These are phyloP conservation scores for Leccinum longicurvipes DNA, from an alignment of 768 basidiomycete genomes.

Conservation along the genomic window DNA sequence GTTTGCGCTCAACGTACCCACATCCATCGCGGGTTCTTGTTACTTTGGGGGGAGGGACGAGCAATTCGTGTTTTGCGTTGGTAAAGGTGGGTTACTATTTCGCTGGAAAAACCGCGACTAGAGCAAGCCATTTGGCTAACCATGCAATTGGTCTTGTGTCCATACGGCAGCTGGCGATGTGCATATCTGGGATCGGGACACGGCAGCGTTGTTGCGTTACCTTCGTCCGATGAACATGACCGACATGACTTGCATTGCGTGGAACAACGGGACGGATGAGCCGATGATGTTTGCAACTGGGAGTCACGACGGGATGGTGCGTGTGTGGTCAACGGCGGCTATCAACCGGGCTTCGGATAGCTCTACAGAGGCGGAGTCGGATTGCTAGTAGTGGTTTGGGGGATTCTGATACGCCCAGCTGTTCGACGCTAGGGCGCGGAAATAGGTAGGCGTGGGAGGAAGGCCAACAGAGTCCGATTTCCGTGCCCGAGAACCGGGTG, in stretches of 20 bases:
- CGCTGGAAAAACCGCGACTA: background rate
- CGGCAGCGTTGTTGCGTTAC: constrained; percentile 65
- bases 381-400: background rate
- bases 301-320: constrained; percentile 72
- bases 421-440: background rate
- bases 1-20: constrained; percentile 57
- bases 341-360: constrained; percentile 9
- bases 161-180: constrained; percentile 65
- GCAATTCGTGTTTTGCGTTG: constrained; percentile 75
- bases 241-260: constrained; percentile 76
- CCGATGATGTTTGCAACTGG: constrained; percentile 63
- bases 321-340: constrained; percentile 60
- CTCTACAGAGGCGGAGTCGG: constrained; percentile 21
- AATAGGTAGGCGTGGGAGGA: background rate
- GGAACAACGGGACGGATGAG: constrained; percentile 60
- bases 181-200: constrained; percentile 83
- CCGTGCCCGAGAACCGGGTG: background rate
- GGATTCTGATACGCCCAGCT: background rate
- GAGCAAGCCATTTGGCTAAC: background rate
- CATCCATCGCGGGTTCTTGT: constrained; percentile 75
- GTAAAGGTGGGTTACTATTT: constrained; percentile 51
- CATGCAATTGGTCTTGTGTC: background rate
- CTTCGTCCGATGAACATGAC: constrained; percentile 52
- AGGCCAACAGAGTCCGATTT: background rate
- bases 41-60: constrained; percentile 79